Percentiles rank a stretch among this genome's conserved stretches.
These are phyloP conservation scores for Lipomyces oligophaga DNA, from an alignment of 805 yeast species.

Conservation along the genomic window DNA sequence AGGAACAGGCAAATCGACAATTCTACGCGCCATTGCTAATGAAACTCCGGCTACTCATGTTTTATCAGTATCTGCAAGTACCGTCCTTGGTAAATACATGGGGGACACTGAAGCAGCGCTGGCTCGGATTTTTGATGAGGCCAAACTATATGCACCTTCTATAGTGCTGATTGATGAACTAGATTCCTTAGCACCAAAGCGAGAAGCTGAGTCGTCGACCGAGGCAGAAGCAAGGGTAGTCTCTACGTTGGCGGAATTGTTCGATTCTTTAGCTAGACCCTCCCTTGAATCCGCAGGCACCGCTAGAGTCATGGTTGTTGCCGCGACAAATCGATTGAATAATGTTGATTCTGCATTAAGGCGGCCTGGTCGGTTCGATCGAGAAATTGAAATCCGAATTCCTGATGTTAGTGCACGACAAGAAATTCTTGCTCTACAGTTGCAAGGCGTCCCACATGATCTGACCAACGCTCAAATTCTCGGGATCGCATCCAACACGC, in stretches of 20 bases:
- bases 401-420: slow-evolving; percentile 80
- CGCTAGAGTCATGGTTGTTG: slow-evolving; percentile 53
- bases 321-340: slow-evolving; percentile 72
- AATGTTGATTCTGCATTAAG: slow-evolving; percentile 67
- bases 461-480: slow-evolving; percentile 55
- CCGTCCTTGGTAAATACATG: slow-evolving; percentile 83
- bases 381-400: slow-evolving; percentile 84
- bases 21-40: slow-evolving; percentile 74
- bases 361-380: slow-evolving; percentile 85
- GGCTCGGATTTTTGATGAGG: slow-evolving; percentile 81
- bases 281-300: too few relatives aligned
- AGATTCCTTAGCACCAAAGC: slow-evolving; percentile 83
- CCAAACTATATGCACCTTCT: slow-evolving; percentile 78
- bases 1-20: slow-evolving; percentile 94
- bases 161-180: slow-evolving; percentile 88
- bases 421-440: slow-evolving; percentile 65
- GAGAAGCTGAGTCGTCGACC: slow-evolving; percentile 65
- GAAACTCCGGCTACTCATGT: slow-evolving; percentile 71
- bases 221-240: slow-evolving; percentile 89
- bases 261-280: slow-evolving; percentile 80
- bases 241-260: slow-evolving; percentile 75
- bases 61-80: slow-evolving; percentile 81
- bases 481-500: slow-evolving; percentile 71
- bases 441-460: slow-evolving; percentile 55
- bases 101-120: slow-evolving; percentile 91